Evolutionary conservation across 2,329 filamentous ascomycete genomes (phyloP), one percentile per base, ranked within the genome.

Genomic region (Neofusicoccum laricinum): DNA sequence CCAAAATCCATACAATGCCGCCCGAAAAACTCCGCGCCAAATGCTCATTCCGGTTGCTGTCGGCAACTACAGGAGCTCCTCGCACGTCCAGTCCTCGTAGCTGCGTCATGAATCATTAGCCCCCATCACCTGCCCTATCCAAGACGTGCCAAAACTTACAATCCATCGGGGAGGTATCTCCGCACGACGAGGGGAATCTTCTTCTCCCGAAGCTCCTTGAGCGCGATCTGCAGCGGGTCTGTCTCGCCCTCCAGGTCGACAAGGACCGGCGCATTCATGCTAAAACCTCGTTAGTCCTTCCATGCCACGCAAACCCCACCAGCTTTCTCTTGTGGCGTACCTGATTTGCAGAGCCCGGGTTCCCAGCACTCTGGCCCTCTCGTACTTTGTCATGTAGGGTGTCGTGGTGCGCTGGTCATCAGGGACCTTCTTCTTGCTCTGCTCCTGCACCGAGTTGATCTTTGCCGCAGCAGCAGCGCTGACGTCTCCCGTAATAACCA

Each of bases 361-460:
- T 53, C 95, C 95, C 68, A 99, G 81, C 66, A 99, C 94, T 74
- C 95, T 88, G 68, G 95, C 95, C 71, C 89, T 87, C 84, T 99
- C 95, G 80, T 99, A 99, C 82, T 99, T 99, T 70, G 95, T 99
- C 94, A 99, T 96, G 81, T 97, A 99, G 2, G 94, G 95, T 32
- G 95, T 99, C 8, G 95, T 99, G 25, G 87, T 90, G 71, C 95
- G 88, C 79, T 96, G 87, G 69, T 93, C 91, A 70, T 92, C 91
- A 64, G 93, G 86, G 57, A 99, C 94, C 81, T 92, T 96, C 86
- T 96, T 97, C 80, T 93, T 82, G 74, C 85, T 84, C 67, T 85
- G 73, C 69, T 82, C 81, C 69, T 84, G 79, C 74, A 88, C 82
- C 36, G 84, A 84, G 67, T 87, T 87, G 53, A 75, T 70, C 53